Evolutionary conservation across 1,139 yeast genomes (phyloP).

Genomic region (Zygosaccharomyces pseudobailii): DNA sequence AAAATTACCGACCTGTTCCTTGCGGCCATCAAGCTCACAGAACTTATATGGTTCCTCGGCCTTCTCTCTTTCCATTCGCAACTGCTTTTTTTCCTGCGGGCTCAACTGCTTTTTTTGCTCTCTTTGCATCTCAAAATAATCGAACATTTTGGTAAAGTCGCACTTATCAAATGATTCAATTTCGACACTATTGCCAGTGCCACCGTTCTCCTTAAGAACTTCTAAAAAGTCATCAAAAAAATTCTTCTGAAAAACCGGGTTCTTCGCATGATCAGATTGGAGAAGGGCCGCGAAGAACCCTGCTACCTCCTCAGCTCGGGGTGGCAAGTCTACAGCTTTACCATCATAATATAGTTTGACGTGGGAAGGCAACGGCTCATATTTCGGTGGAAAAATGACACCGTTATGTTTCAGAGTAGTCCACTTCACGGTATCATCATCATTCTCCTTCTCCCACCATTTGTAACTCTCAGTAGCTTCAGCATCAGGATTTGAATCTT

Average conservation of each 20-base stretch:
- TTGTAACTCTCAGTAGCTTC: conserved; percentile 63
- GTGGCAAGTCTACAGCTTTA: conserved; percentile 65
- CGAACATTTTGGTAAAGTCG: conserved; percentile 73
- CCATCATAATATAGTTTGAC: conserved; percentile 76
- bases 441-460: conserved; percentile 73
- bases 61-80: conserved; percentile 68
- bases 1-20: conserved; percentile 90
- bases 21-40: conserved; percentile 80
- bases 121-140: conserved; percentile 63
- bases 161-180: conserved; percentile 62
- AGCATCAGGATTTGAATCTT: conserved; percentile 38
- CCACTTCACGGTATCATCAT: conserved; percentile 81
- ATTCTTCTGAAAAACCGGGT: conserved; percentile 80
- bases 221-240: conserved; percentile 73
- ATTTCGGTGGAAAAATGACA: conserved; percentile 88
- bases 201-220: conserved; percentile 68
- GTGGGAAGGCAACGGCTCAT: conserved; percentile 78
- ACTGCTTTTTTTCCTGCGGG: conserved; percentile 64
- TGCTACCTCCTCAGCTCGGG: conserved; percentile 92
- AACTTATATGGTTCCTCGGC: conserved; percentile 77
- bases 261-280: conserved; percentile 83
- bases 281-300: conserved; percentile 89
- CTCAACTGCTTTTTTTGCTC: conserved; percentile 68
- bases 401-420: conserved; percentile 81
- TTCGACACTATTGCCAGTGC: conserved; percentile 44